These are phyloP conservation scores for Juncus effusus DNA, from an alignment of 176 grass and related monocot genomes.

Conservation along the genomic window DNA sequence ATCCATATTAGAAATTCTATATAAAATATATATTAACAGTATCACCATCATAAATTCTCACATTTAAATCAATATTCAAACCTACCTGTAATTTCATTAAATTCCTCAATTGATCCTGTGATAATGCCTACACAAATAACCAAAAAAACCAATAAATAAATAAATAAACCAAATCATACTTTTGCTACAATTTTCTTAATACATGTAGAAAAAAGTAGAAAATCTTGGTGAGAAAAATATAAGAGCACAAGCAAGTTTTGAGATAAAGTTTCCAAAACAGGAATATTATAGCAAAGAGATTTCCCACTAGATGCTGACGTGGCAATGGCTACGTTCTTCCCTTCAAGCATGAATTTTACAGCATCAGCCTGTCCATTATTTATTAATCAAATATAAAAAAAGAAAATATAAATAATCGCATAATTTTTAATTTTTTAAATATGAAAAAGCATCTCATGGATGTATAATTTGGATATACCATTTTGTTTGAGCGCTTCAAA, in stretches of 20 bases:
- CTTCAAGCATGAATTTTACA: constrained; percentile 53
- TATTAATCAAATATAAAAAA: constrained; percentile 25
- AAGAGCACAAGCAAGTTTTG: constrained; percentile 70
- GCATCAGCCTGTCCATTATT: constrained; percentile 57
- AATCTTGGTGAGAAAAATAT: constrained; percentile 97
- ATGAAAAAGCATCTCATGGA: constrained; percentile 53
- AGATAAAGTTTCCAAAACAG: constrained; percentile 78
- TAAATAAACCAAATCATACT: too few relatives aligned
- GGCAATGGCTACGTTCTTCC: constrained; percentile 70
- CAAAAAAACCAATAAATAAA: neutral
- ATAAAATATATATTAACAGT: too few relatives aligned
- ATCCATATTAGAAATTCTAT: too few relatives aligned
- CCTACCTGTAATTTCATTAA: constrained; percentile 59
- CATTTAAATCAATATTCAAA: constrained; percentile 49
- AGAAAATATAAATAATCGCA: too few relatives aligned
- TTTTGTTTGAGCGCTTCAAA: constrained; percentile 49
- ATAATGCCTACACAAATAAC: constrained; percentile 60
- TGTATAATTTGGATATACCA: constrained; percentile 78
- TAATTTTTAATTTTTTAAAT: neutral
- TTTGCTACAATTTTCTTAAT: too few relatives aligned
- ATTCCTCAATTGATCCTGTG: constrained; percentile 88
- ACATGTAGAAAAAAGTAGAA: constrained; percentile 33
- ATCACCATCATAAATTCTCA: constrained; percentile 92
- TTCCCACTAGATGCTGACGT: constrained; percentile 98
- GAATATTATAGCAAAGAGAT: constrained; percentile 93